Conservation (phyloP, 768 basidiomycete species). For the Suillus subalutaceus region DNA sequence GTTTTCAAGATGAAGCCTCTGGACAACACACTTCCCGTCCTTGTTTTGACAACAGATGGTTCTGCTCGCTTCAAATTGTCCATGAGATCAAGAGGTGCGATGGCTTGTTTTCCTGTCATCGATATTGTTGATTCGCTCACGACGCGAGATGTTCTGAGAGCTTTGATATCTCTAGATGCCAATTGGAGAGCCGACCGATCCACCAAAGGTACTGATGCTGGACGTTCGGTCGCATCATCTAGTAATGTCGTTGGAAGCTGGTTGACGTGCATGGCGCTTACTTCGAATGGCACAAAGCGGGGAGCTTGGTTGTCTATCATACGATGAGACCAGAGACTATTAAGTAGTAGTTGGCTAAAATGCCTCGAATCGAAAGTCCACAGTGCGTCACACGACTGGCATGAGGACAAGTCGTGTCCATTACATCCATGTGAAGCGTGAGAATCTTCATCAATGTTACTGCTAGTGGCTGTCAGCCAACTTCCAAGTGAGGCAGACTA, state of each 20-base stretch:
- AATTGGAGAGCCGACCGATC: conserved; percentile 15
- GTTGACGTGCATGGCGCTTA: neutral
- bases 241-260: neutral
- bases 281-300: neutral
- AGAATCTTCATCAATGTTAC: neutral
- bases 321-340: neutral
- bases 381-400: neutral
- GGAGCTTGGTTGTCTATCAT: neutral
- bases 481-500: neutral
- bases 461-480: neutral
- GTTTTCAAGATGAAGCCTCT: conserved; percentile 95
- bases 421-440: neutral
- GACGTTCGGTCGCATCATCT: conserved; percentile 6
- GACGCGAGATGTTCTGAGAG: conserved; percentile 2
- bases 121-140: conserved; percentile 8
- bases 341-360: neutral
- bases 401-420: neutral
- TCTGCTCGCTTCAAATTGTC: conserved; percentile 65
- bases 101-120: conserved; percentile 13
- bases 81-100: conserved; percentile 59
- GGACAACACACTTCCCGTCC: conserved; percentile 81
- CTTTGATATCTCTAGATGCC: neutral
- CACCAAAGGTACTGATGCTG: conserved; percentile 17
- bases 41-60: conserved; percentile 78
- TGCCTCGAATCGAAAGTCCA: neutral